Evolutionary conservation across 257 asterid genomes (phyloP), one percentile per base, ranked within the genome.

Genomic region (Petunia secreta): DNA sequence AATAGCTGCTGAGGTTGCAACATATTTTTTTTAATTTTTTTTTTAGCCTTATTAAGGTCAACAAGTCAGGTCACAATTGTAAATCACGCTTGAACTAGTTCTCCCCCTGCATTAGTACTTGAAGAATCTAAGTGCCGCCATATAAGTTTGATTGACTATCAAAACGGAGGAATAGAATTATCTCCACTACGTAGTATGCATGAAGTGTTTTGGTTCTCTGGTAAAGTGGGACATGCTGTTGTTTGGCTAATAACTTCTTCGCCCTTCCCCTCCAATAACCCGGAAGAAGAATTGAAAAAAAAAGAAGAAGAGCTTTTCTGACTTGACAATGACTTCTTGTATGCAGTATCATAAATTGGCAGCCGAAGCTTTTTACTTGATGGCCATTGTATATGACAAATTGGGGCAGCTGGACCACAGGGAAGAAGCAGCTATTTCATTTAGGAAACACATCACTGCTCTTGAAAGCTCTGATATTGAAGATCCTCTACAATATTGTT

Each of bases 321-420:
- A 79, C 36, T 15, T 46, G 48, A 74, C 60, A 77, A 60, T 84
- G 46, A 34, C 67, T 83, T 63, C 57, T 80, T 53, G 48, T 50
- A 64, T 63, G 54, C 95, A 95, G 99, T 89, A 90, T 84, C 97
- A 95, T 68, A 98, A 93, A 83, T 80, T 95, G 85, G 98, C 98
- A 37, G 87, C 97, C 6, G 99, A 95, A 86, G 91, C 95, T 52
- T 93, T 87, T 87, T 92, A 93, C 91, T 86, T 95, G 95, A 82
- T 91, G 95, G 99, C 98, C 37, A 84, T 92, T 41, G 89, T 91
- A 34, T 88, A 79, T 75, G 89, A 93, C 88, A 90, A 92, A 87
- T 83, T 93, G 75, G 97, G 99, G 81, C 85, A 69, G 79, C 57
- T 87, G 46, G 90, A 87, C 44, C 92, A 91, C 69, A 91, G 98